phyloP scores from a whole-genome alignment of 805 yeast genomes.

The Kuraishia cidri region DNA sequence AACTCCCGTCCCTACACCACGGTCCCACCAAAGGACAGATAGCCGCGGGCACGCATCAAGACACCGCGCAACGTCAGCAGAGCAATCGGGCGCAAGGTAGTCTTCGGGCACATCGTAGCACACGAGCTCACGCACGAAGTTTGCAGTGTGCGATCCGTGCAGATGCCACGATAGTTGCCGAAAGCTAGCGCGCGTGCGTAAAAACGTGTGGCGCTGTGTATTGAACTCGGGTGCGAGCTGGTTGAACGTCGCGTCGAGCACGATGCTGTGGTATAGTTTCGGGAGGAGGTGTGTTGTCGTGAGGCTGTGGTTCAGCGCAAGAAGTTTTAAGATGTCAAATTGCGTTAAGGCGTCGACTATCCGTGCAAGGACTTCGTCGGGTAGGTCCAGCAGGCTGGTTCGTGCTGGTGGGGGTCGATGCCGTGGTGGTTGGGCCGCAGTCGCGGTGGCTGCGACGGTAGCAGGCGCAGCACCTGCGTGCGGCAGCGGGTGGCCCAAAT shows the following conservation, averaged over 20 bases:
- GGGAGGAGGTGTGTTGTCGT: too few relatives aligned
- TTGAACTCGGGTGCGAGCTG: slow-evolving; percentile 1
- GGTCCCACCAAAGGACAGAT: too few relatives aligned
- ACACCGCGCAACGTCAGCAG: too few relatives aligned
- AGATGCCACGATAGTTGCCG: not conserved
- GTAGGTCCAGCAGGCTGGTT: not conserved
- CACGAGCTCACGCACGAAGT: not conserved
- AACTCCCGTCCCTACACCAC: too few relatives aligned
- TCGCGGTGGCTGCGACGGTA: too few relatives aligned
- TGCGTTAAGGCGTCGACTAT: not conserved
- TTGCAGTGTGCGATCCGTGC: not conserved
- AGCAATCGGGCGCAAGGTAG: too few relatives aligned
- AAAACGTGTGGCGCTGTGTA: not conserved
- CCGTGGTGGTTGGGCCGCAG: too few relatives aligned
- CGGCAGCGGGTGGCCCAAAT: too few relatives aligned
- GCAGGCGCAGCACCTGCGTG: too few relatives aligned
- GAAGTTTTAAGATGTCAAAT: not conserved
- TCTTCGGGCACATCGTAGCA: slow-evolving; percentile 1
- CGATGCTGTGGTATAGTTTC: not conserved
- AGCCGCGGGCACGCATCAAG: too few relatives aligned
- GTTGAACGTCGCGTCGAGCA: not conserved
- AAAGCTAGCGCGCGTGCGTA: not conserved
- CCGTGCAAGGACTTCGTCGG: not conserved
- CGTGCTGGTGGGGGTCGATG: too few relatives aligned
- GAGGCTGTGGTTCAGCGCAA: not conserved